Base-by-base conservation (phyloP, 2,329 filamentous ascomycete genomes). In the Fusarium fracticaudum region DNA sequence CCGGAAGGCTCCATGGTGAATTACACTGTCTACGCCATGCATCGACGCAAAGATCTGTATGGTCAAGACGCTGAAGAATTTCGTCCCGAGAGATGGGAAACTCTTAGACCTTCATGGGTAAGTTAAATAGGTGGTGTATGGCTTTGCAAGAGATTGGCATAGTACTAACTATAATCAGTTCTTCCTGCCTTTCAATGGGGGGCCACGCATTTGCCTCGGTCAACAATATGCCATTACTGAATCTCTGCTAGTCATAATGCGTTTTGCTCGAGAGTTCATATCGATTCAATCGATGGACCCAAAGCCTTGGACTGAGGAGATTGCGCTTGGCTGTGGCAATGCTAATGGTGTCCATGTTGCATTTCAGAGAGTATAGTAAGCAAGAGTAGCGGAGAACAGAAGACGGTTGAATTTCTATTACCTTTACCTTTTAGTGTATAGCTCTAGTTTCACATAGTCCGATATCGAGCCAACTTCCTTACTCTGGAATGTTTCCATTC, bases 141-240 rank as follows among this genome's bases (percentile, higher is more conserved):
- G 29, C 12, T n/a, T 31, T n/a, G 29, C 11, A 18, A 31, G 8
- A n/a, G 2, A 31, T 13, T 18, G 15, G 20, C 37, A 14, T n/a
- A 11, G 8, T 18, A 24, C 11, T 55, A 14, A 55, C 14, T 14
- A 13, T 14, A 18, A n/a, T 29, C 22, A 55, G 53, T 55, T 43
- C 37, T 55, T 55, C 17, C 9, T 55, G 6, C 53, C 37, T 18
- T 55, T 55, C 53, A 55, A 55, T 17, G 53, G 53, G 22, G 53
- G 53, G 2, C 53, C 37, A 20, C 53, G 53, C 5, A 55, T 55
- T 10, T 55, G 26, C 9, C 53, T 55, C 17, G 37, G 53, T 9
- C 26, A 55, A 12, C 37, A 55, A 55, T 55, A 55, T 9, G 53
- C 53, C 22, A 55, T 55, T 6, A 55, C 53, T 4, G 53, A 55